Percentiles rank a stretch among this genome's conserved stretches.
Conservation (phyloP, 345 rosid species). For the Lepidium aucheri region DNA sequence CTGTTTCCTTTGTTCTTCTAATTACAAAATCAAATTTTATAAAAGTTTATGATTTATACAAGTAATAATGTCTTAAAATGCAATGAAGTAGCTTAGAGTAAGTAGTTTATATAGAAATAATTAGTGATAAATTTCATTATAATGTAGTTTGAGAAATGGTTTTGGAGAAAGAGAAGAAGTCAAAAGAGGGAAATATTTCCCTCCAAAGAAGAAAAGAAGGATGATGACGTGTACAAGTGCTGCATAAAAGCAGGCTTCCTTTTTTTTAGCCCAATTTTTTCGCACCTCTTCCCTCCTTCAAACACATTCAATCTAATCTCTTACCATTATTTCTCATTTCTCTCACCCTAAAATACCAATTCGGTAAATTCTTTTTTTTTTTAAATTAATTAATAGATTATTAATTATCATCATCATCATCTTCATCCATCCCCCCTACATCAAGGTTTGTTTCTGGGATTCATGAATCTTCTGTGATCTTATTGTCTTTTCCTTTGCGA, state of each 20-base stretch:
- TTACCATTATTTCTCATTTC: not conserved
- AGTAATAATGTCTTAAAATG: not conserved
- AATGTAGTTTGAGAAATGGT: not conserved
- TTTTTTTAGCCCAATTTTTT: constrained; percentile 16
- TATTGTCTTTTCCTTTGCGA: not conserved
- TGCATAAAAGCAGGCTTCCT: constrained; percentile 16
- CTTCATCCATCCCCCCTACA: not conserved
- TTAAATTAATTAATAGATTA: not conserved
- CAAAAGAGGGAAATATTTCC: constrained; percentile 11
- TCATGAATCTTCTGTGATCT: not conserved
- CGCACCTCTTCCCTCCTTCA: constrained; percentile 21
- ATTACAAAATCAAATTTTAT: not conserved
- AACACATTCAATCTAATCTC: not conserved
- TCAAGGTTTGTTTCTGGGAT: not conserved
- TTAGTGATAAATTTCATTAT: not conserved
- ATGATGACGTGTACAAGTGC: constrained; percentile 47
- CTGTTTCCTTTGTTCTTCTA: not conserved
- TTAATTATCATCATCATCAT: not conserved
- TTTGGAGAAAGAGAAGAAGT: not conserved
- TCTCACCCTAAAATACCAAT: not conserved
- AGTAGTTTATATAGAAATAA: not conserved
- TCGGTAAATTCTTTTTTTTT: too few relatives aligned
- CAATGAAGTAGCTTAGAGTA: not conserved
- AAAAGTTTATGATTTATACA: not conserved
- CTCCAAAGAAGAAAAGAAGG: constrained; percentile 4